phyloP scores from a whole-genome alignment of 805 yeast species.

The Candida gorgasii region DNA sequence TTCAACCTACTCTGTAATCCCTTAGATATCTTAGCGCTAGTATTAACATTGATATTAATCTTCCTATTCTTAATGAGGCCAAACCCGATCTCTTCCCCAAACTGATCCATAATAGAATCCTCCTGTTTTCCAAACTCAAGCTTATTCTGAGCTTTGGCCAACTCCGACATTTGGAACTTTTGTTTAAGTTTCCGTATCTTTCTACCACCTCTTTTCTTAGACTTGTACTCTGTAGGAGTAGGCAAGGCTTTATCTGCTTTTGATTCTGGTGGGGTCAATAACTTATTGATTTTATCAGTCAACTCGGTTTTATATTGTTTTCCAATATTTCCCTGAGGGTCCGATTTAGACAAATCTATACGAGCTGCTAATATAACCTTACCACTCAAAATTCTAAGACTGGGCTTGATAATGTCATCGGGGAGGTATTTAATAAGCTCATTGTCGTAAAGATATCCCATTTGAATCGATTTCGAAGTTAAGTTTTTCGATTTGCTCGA shows the following conservation, averaged over 20 bases:
- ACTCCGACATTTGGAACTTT: slow-evolving; percentile 75
- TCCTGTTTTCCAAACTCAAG: slow-evolving; percentile 81
- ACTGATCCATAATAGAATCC: slow-evolving; percentile 57
- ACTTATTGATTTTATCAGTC: slow-evolving; percentile 61
- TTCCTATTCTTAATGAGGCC: slow-evolving; percentile 55
- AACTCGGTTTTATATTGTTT: slow-evolving; percentile 60
- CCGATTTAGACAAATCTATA: slow-evolving; percentile 56
- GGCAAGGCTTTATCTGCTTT: slow-evolving; percentile 64
- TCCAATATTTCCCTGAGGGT: slow-evolving; percentile 57
- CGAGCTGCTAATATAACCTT: slow-evolving; percentile 83
- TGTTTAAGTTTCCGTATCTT: slow-evolving; percentile 78
- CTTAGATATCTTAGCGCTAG: slow-evolving; percentile 62
- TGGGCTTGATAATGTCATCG: slow-evolving; percentile 60
- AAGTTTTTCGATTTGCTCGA: slow-evolving; percentile 25
- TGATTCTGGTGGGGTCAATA: slow-evolving; percentile 75
- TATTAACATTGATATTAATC: slow-evolving; percentile 39
- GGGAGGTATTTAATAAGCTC: slow-evolving; percentile 62
- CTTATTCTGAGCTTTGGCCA: slow-evolving; percentile 80
- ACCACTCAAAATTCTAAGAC: slow-evolving; percentile 75
- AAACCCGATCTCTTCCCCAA: slow-evolving; percentile 80
- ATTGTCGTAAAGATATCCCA: slow-evolving; percentile 67
- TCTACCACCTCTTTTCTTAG: slow-evolving; percentile 86
- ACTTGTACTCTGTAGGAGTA: slow-evolving; percentile 69
- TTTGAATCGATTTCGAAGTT: slow-evolving; percentile 45
- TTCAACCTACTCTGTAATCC: slow-evolving; percentile 53